These are phyloP conservation scores for Halophytophthora batemanensis DNA, from an alignment of 352 stramenopile genomes.

Conservation along the genomic window DNA sequence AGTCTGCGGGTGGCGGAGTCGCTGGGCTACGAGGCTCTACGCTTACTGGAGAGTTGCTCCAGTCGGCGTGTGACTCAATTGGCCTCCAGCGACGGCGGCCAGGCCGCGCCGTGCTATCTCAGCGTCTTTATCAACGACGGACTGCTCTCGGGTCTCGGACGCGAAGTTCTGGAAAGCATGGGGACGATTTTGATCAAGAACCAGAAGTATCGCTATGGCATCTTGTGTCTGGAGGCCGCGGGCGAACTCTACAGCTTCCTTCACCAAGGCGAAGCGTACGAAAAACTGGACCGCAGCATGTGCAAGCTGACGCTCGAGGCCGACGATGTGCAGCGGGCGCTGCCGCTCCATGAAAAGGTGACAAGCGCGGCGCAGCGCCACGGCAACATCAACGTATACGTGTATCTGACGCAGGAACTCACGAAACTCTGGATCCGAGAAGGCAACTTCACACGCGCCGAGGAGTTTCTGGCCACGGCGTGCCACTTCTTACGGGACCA, in stretches of 20 bases:
- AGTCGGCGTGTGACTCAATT: not conserved
- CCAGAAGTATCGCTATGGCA: conserved; percentile 84
- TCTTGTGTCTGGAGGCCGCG: conserved; percentile 77
- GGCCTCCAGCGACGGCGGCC: conserved; percentile 15
- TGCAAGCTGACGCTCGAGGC: conserved; percentile 72
- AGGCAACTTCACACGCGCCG: conserved; percentile 68
- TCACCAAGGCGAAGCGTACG: conserved; percentile 69
- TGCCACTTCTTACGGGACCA: conserved; percentile 73
- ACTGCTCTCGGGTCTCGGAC: conserved; percentile 63
- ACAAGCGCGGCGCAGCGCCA: conserved; percentile 59
- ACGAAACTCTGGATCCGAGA: conserved; percentile 79
- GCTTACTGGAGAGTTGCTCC: conserved; percentile 63
- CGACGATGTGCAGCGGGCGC: conserved; percentile 69
- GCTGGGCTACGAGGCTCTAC: conserved; percentile 71
- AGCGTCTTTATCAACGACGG: conserved; percentile 81
- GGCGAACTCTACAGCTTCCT: conserved; percentile 56
- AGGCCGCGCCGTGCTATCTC: conserved; percentile 20
- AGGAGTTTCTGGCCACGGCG: conserved; percentile 59
- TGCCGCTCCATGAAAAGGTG: conserved; percentile 81
- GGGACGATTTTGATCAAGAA: conserved; percentile 84
- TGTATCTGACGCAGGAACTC: conserved; percentile 81
- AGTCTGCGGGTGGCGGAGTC: conserved; percentile 63
- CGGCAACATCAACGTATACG: conserved; percentile 82
- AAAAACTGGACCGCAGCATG: conserved; percentile 71
- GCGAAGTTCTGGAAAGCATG: conserved; percentile 64